Conservation (phyloP, 257 asterid species). For the Nicotiana paniculata region DNA sequence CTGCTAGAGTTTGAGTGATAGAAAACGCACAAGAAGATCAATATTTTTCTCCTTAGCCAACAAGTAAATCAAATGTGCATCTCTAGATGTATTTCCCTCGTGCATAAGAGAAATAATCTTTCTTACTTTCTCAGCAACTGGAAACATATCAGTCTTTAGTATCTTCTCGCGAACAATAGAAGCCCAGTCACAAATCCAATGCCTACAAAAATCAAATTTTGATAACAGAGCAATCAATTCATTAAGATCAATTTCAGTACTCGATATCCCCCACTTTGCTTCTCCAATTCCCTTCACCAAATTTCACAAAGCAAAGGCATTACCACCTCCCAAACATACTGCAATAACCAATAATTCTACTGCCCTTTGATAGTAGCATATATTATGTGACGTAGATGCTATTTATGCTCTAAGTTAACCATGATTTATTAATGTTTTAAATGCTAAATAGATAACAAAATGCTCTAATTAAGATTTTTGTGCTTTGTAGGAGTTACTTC, state of each 20-base stretch:
- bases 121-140: conserved; percentile 49
- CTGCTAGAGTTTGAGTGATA: background rate
- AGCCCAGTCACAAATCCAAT: conserved; percentile 56
- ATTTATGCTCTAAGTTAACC: no score
- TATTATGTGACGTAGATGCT: no score
- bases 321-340: no score
- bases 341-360: no score
- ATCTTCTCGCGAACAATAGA: conserved; percentile 57
- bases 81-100: conserved; percentile 55
- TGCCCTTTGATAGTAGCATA: no score
- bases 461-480: no score
- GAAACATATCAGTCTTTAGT: conserved; percentile 45
- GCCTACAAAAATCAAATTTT: conserved; percentile 57
- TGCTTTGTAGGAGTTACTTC: no score
- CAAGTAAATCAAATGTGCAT: conserved; percentile 66
- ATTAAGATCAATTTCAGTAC: conserved; percentile 39
- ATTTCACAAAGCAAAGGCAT: conserved; percentile 53
- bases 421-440: no score
- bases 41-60: conserved; percentile 56
- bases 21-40: conserved; percentile 18
- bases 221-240: conserved; percentile 46
- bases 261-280: conserved; percentile 46
- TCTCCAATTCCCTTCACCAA: conserved; percentile 47
- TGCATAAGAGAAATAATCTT: conserved; percentile 58
- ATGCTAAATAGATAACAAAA: no score